Evolutionary conservation across 345 rosid species (phyloP), one percentile per base, ranked within the genome.

Genomic region (Rhizophora mangle): DNA sequence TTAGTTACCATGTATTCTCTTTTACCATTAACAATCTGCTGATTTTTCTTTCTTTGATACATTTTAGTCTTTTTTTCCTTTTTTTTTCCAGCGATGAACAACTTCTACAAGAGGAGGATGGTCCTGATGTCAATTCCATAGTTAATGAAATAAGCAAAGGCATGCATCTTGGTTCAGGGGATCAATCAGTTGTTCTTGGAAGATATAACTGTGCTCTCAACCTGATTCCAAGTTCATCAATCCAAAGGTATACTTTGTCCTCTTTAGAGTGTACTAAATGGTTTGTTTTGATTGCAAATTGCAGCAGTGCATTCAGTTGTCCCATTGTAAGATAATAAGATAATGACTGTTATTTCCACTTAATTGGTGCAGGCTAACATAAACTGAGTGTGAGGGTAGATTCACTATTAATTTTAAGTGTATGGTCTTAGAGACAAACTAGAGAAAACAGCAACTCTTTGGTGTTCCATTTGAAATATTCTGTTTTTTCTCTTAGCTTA

Each of bases 71-170:
- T 73, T 60, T 68, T 80, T 34, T 8, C 1, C 8, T 34, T 34
- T 8, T 34, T 34, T 34, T 6, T 4, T 31, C 68, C 83, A 95
- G 99, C 63, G 99, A 88, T 62, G 99, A 95, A 5, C 89, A 85
- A 62, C 90, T 95, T 67, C 80, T 95, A 68, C 88, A 95, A 84
- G 99, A 95, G 71, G 97, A 88, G 72, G 97, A 88, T 84, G 83
- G 86, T 37, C 64, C 82, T 15, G 91, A 87, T 66, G 85, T 77
- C 76, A 81, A 79, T 74, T 76, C 65, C 76, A 31, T 95, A 69
- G 74, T 83, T 71, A 68, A 84, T 64, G 94, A 87, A 65, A 87
- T 92, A 71, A 80, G 82, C 80, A 85, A 82, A 81, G 85, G 76
- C 72, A 81, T 90, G 94, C 92, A 82, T 71, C 83, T 95, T 63